Percentiles rank a stretch among this genome's conserved stretches.
These are phyloP conservation scores for Exophiala sideris DNA, from an alignment of 2,329 filamentous ascomycete genomes.

Conservation along the genomic window DNA sequence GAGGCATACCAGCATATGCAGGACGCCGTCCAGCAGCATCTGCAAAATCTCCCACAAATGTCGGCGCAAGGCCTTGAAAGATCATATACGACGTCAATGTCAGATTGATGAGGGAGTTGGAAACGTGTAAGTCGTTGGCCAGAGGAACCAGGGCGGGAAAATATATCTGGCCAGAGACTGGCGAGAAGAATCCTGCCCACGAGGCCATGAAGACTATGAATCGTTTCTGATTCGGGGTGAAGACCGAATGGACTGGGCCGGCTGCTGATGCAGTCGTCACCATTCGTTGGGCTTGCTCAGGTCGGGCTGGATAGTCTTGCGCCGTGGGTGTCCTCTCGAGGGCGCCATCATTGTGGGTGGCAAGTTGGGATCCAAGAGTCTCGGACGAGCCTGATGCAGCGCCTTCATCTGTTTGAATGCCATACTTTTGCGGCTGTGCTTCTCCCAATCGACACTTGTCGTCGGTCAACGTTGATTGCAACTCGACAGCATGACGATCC, in stretches of 20 bases:
- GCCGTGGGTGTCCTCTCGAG: constrained; percentile 19
- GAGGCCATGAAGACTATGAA: constrained; percentile 41
- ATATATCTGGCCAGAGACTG: constrained; percentile 46
- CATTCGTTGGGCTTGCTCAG: constrained; percentile 12
- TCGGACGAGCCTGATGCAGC: not conserved
- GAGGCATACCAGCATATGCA: constrained; percentile 41
- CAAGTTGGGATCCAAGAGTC: not conserved
- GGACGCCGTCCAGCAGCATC: constrained; percentile 51
- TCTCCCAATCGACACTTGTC: no score
- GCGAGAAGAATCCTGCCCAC: constrained; percentile 43
- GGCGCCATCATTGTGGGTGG: not conserved
- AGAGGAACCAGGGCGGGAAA: constrained; percentile 45
- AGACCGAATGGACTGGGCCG: constrained; percentile 33
- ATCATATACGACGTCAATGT: constrained; percentile 39
- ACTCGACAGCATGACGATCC: no score
- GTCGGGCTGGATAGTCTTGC: not conserved
- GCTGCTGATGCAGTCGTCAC: constrained; percentile 13
- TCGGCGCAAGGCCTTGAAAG: constrained; percentile 53
- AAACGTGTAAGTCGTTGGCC: constrained; percentile 38
- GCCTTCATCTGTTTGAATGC: no score
- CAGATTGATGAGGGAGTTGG: constrained; percentile 30
- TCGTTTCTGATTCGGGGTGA: constrained; percentile 35
- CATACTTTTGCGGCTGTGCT: no score
- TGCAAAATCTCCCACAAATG: constrained; percentile 51
- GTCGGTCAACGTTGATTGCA: no score